A percentile compares a stretch with the other conserved stretches of the same genome.
Evolutionary conservation across 2,329 filamentous ascomycete species (phyloP).

Genomic region (Lizonia empirigonia): DNA sequence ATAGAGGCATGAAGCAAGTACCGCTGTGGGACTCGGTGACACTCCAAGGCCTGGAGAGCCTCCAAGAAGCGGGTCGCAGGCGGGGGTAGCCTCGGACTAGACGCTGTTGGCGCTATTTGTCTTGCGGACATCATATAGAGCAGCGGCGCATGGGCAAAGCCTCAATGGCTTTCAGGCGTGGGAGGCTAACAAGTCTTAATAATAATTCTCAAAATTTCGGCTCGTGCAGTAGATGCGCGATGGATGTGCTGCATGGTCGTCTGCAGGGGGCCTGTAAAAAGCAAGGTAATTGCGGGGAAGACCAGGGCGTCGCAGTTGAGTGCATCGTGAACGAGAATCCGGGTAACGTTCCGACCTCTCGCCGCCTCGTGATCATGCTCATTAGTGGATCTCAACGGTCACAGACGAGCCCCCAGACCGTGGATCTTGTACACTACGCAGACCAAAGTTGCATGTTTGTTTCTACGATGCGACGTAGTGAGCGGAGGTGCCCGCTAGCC

Average conservation of each 20-base stretch:
- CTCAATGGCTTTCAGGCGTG: slow-evolving; percentile 29
- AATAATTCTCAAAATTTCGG: slow-evolving; percentile 28
- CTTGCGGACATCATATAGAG: slow-evolving; percentile 33
- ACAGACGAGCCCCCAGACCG: slow-evolving; percentile 23
- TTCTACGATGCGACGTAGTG: neutral
- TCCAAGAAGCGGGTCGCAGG: slow-evolving; percentile 24
- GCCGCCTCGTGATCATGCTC: slow-evolving; percentile 32
- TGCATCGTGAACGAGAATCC: slow-evolving; percentile 31
- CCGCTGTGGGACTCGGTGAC: slow-evolving; percentile 10
- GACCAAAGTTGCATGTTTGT: neutral
- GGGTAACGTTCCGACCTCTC: slow-evolving; percentile 14
- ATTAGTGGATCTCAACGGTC: slow-evolving; percentile 12
- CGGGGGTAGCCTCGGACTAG: slow-evolving; percentile 45
- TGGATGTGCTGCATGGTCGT: slow-evolving; percentile 45
- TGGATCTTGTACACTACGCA: slow-evolving; percentile 6
- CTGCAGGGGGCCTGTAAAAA: slow-evolving; percentile 46
- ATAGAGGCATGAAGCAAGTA: slow-evolving; percentile 25
- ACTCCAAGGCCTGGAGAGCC: slow-evolving; percentile 1
- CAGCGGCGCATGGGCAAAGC: slow-evolving; percentile 41
- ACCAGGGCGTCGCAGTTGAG: slow-evolving; percentile 25
- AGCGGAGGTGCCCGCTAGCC: neutral
- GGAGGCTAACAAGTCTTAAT: slow-evolving; percentile 38
- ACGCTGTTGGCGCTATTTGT: slow-evolving; percentile 42
- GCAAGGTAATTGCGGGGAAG: slow-evolving; percentile 49
- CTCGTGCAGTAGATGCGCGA: slow-evolving; percentile 41